phyloP scores from a whole-genome alignment of 768 basidiomycete species.

The Mycena rosella region DNA sequence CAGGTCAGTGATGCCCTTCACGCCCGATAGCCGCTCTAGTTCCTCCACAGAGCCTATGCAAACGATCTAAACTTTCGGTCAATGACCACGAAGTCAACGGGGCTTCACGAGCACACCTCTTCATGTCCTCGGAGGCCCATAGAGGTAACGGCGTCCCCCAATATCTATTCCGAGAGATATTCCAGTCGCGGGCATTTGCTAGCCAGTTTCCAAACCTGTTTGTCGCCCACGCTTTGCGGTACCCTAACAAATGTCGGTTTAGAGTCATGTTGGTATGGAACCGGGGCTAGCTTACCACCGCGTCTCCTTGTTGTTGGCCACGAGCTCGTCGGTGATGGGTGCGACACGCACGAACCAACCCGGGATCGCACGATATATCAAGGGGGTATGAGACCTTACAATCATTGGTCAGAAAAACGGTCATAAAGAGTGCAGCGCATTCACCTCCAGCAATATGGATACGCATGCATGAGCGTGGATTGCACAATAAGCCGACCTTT shows the following conservation, averaged over 20 bases:
- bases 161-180: constrained; percentile 97
- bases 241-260: constrained; percentile 69
- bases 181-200: constrained; percentile 99
- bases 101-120: constrained; percentile 71
- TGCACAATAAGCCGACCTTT: constrained; percentile 91
- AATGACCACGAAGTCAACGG: constrained; percentile 7
- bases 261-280: not conserved
- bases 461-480: constrained; percentile 88
- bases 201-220: constrained; percentile 98
- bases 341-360: constrained; percentile 96
- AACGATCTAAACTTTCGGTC: constrained; percentile 66
- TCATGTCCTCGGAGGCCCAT: constrained; percentile 93
- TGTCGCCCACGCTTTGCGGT: constrained; percentile 90
- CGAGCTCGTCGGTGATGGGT: constrained; percentile 86
- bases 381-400: constrained; percentile 89
- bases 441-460: constrained; percentile 98
- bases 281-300: constrained; percentile 72
- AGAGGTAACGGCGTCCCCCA: constrained; percentile 99
- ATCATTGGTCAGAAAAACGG: not conserved
- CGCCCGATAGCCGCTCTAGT: constrained; percentile 88
- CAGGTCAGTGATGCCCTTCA: constrained; percentile 86
- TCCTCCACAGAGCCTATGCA: constrained; percentile 91
- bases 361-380: constrained; percentile 96
- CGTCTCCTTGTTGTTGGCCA: constrained; percentile 91
- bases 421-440: constrained; percentile 8